Conservation (phyloP, 352 stramenopile species). For the Hyaloperonospora arabidopsidis region DNA sequence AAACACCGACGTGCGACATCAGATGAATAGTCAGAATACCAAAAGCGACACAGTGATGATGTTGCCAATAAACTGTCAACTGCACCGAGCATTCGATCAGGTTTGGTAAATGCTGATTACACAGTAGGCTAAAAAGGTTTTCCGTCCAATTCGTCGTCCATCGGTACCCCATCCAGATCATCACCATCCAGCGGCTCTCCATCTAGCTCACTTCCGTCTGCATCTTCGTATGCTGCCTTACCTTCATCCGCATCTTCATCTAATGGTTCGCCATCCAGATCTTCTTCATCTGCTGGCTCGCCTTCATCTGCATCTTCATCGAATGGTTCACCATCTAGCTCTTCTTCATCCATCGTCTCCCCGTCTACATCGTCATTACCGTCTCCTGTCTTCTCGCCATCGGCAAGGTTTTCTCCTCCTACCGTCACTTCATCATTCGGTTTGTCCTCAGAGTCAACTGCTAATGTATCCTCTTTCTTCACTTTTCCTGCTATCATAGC, state of each 20-base stretch:
- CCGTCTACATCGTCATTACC: slow-evolving; percentile 26
- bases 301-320: slow-evolving; percentile 39
- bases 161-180: slow-evolving; percentile 33
- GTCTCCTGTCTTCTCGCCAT: slow-evolving; percentile 13
- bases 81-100: slow-evolving; percentile 28
- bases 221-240: slow-evolving; percentile 16
- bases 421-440: slow-evolving; percentile 35
- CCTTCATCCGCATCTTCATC: slow-evolving; percentile 39
- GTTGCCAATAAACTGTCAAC: slow-evolving; percentile 22
- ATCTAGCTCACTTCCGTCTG: slow-evolving; percentile 14
- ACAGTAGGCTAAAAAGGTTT: too few species aligned
- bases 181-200: slow-evolving; percentile 36
- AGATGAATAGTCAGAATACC: slow-evolving; percentile 16
- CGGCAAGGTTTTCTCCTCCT: slow-evolving; percentile 31
- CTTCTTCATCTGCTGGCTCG: slow-evolving; percentile 20
- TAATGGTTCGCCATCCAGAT: slow-evolving; percentile 21
- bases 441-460: slow-evolving; percentile 27
- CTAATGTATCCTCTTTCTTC: slow-evolving; percentile 3
- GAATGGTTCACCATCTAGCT: slow-evolving; percentile 21
- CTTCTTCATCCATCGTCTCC: slow-evolving; percentile 22
- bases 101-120: not conserved
- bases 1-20: slow-evolving; percentile 4
- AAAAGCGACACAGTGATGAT: slow-evolving; percentile 17
- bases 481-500: not conserved
- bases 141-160: slow-evolving; percentile 31